These are phyloP conservation scores for Cynara cardunculus DNA, from an alignment of 129 eudicot species.

Conservation along the genomic window DNA sequence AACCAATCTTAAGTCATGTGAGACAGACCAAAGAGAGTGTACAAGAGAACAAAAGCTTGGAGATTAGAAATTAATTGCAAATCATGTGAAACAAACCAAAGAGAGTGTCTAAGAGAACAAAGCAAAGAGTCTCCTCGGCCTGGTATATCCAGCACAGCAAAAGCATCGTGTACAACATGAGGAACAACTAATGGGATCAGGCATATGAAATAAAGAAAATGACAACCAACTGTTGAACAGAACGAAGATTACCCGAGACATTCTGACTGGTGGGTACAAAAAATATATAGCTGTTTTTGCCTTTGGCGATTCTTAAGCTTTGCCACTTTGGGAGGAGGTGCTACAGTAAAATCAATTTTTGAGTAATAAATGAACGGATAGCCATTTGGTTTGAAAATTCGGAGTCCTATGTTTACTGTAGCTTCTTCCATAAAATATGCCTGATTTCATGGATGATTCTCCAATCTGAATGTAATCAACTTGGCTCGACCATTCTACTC, in stretches of 20 bases:
- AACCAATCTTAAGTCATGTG: background rate
- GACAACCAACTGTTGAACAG: background rate
- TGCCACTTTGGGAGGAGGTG: background rate
- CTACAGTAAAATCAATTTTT: background rate
- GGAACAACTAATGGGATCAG: background rate
- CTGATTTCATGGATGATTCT: too few relatives aligned
- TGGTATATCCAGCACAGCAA: background rate
- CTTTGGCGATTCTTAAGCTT: background rate
- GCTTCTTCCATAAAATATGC: background rate
- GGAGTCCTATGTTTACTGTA: background rate
- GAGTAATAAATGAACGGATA: background rate
- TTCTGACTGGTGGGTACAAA: background rate
- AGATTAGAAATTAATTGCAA: background rate
- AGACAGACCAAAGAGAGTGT: background rate
- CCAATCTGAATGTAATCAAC: too few relatives aligned
- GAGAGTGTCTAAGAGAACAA: background rate
- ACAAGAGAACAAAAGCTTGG: background rate
- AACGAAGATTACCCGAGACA: conserved; percentile 1
- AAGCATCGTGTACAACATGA: background rate
- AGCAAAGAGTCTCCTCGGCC: background rate
- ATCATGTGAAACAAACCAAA: background rate
- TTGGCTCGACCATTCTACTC: too few relatives aligned
- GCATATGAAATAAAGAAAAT: background rate
- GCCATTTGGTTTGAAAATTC: background rate
- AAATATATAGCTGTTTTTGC: background rate